Percentiles rank a stretch among this genome's conserved stretches.
These are phyloP conservation scores for Silene latifolia DNA, from an alignment of 148 eudicot genomes.

Conservation along the genomic window DNA sequence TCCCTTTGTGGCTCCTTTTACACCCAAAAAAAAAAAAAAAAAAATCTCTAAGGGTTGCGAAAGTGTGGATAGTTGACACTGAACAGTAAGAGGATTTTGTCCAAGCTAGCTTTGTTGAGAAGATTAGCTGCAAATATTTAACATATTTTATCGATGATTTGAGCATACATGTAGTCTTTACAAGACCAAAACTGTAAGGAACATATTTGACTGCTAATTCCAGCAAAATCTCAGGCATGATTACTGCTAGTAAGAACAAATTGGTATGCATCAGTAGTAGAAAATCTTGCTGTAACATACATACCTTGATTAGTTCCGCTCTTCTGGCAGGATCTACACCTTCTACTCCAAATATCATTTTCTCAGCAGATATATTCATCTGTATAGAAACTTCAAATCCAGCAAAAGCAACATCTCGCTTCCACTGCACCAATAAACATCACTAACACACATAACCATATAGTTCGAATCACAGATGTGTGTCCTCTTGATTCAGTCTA, in stretches of 20 bases:
- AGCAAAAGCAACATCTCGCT: constrained; percentile 96
- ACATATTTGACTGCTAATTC: too few relatives aligned
- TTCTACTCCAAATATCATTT: constrained; percentile 84
- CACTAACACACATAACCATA: neutral
- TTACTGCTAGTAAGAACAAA: neutral
- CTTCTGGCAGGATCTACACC: constrained; percentile 76
- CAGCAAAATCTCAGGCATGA: too few relatives aligned
- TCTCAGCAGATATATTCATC: constrained; percentile 93
- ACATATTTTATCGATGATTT: too few relatives aligned
- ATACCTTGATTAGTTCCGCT: constrained; percentile 79
- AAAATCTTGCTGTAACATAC: constrained; percentile 11
- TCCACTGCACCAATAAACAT: constrained; percentile 58
- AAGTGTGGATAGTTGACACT: too few relatives aligned
- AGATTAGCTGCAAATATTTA: too few relatives aligned
- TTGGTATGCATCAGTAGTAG: neutral
- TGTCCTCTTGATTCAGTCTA: neutral
- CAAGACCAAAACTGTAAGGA: neutral
- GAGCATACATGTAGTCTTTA: too few relatives aligned
- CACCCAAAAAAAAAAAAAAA: too few relatives aligned
- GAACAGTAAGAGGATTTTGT: too few relatives aligned
- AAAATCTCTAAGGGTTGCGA: too few relatives aligned
- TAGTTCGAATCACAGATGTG: neutral
- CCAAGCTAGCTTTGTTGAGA: too few relatives aligned
- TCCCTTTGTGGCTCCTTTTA: too few relatives aligned
- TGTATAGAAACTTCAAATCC: constrained; percentile 97